Percentiles rank a stretch among this genome's conserved stretches.
These are phyloP conservation scores for Hygrophorus russula DNA, from an alignment of 768 basidiomycete species.

Conservation along the genomic window DNA sequence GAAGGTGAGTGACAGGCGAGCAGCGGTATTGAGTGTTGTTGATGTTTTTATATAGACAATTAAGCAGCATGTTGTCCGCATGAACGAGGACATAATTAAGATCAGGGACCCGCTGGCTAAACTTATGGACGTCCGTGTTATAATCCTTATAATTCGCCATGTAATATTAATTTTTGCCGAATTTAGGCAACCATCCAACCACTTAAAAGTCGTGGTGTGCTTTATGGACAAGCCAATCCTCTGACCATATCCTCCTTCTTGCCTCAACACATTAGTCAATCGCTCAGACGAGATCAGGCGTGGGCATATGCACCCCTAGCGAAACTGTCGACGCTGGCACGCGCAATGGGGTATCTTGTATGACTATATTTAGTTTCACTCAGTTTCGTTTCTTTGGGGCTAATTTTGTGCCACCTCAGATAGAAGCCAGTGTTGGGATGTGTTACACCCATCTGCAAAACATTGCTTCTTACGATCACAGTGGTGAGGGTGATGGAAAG, in stretches of 20 bases:
- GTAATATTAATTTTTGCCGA: slow-evolving; percentile 1
- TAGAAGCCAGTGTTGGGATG: slow-evolving; percentile 74
- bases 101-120: slow-evolving; percentile 58
- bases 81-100: slow-evolving; percentile 53
- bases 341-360: slow-evolving; percentile 86
- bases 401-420: slow-evolving; percentile 27
- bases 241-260: slow-evolving; percentile 56
- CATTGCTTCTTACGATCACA: slow-evolving; percentile 27
- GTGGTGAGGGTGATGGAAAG: slow-evolving; percentile 19
- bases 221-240: slow-evolving; percentile 40
- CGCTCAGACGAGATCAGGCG: slow-evolving; percentile 25
- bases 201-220: slow-evolving; percentile 25
- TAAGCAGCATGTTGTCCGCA: slow-evolving; percentile 66
- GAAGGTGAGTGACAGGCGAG: slow-evolving; percentile 41
- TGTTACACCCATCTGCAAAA: slow-evolving; percentile 58
- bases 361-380: slow-evolving; percentile 11
- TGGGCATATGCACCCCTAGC: slow-evolving; percentile 44
- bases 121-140: slow-evolving; percentile 57
- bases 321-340: slow-evolving; percentile 47
- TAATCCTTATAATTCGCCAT: background rate
- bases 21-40: background rate
- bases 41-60: slow-evolving; percentile 36
- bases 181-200: slow-evolving; percentile 23
- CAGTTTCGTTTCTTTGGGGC: background rate
- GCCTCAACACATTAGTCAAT: slow-evolving; percentile 30